Base-by-base conservation (phyloP, 2,329 filamentous ascomycete genomes). In the Fusarium caatingaense region DNA sequence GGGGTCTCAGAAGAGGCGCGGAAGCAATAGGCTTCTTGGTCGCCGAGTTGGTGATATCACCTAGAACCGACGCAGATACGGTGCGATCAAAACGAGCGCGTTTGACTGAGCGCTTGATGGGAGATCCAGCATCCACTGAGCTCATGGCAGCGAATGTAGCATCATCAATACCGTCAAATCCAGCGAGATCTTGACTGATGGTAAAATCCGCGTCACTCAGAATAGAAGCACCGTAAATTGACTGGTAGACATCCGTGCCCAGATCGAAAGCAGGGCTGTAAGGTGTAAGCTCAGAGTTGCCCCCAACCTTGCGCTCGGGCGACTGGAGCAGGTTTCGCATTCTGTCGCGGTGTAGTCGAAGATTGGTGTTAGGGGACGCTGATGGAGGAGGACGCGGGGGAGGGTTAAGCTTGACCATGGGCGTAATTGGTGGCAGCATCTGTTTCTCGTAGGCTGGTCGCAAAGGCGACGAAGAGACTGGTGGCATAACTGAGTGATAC, bases 331-430 rank as follows among this genome's bases (percentile, higher is more conserved):
- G 89, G 71, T 92, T 85, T 72, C 89, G 88, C 55, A 98, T 93
- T 71, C 89, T 91, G 75, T 95, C 91, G 57, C 95, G 92, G 77
- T 98, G 96, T 71, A 96, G 90, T 61, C 91, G 90, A 21, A 98
- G 86, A 76, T 97, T 97, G 12, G 95, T 98, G 77, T 96, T 97
- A 3, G 96, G 95, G 16, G 95, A 98, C 20, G 93, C 91, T 1
- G 95, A 97, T 56, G 92, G 92, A 27, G 87, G 87, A 10, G 82
- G 80, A 7, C 73, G 75, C 3, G 72, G 71, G 3, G 87, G 86
- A 23, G 86, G 83, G 82, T 92, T 93, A 78, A 97, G 91, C 79
- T 96, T 93, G 73, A 94, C 88, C 21, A 92, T 88, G 7, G 94
- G 95, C 0, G 95, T 98, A 46, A 97, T 83, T 5, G 94, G 94